Evolutionary conservation across 1,284 basidiomycete species (phyloP).

Genomic region (Microbotryum scabiosae): DNA sequence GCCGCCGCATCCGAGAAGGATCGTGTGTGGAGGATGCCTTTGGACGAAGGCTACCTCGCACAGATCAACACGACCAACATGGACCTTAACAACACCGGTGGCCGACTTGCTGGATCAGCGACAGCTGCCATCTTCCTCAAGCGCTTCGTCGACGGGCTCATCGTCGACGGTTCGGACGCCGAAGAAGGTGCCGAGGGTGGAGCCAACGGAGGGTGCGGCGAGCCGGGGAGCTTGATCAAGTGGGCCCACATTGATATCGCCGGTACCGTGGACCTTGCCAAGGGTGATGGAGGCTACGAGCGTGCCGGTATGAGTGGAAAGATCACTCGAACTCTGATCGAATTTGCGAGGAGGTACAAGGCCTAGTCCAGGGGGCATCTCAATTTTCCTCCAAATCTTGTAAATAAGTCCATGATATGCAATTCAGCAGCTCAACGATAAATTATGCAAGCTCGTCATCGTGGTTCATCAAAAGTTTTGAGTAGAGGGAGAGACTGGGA

Average conservation of each 20-base stretch:
- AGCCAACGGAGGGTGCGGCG: slow-evolving; percentile 14
- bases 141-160: slow-evolving; percentile 47
- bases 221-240: slow-evolving; percentile 41
- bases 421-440: too few species aligned
- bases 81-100: slow-evolving; percentile 58
- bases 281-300: slow-evolving; percentile 26
- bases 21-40: slow-evolving; percentile 69
- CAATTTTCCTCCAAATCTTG: too few species aligned
- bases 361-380: too few species aligned
- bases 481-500: too few species aligned
- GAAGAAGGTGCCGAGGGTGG: slow-evolving; percentile 37
- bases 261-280: slow-evolving; percentile 52
- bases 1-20: slow-evolving; percentile 69
- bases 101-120: slow-evolving; percentile 61
- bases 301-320: slow-evolving; percentile 26
- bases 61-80: slow-evolving; percentile 72
- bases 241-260: slow-evolving; percentile 85
- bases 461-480: too few species aligned
- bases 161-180: slow-evolving; percentile 47
- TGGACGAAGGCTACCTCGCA: slow-evolving; percentile 62
- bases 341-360: slow-evolving; percentile 19
- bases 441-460: too few species aligned
- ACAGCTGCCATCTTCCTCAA: slow-evolving; percentile 85
- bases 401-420: too few species aligned
- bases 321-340: slow-evolving; percentile 19